Base-by-base conservation (phyloP, 257 asterid genomes). In the Primulina huaijiensis region DNA sequence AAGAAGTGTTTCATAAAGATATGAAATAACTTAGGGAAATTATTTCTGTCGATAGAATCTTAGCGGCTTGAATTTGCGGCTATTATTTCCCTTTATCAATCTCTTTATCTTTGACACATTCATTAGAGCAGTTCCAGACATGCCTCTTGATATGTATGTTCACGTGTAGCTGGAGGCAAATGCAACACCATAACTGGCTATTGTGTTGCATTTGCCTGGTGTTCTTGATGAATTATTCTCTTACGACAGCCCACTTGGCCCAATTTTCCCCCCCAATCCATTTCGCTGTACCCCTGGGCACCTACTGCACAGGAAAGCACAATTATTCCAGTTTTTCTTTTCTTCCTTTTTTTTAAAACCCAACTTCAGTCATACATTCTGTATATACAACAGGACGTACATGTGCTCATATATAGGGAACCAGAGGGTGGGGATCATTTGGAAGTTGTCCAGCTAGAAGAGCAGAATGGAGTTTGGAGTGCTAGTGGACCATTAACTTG, bases 151-250 rank as follows among this genome's bases (percentile, higher is more conserved):
- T n/a, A 20, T 72, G 50, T 10, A 58, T 62, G 30, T 72, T 46
- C 71, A 64, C 72, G 40, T 80, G 79, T 83, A 88, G 99, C 89
- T 73, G 82, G 60, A 57, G 90, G 85, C 76, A 79, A 71, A 66
- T 90, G 94, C 81, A 76, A 78, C 69, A 67, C 68, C 56, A 84
- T 89, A 66, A 89, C 95, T 27, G 86, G 97, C 77, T 79, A n/a
- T n/a, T n/a, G n/a, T n/a, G n/a, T n/a, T 93, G 87, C 99, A 93
- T 82, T 83, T 93, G 76, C 96, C 99, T 37, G 99, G 97, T 70
- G 88, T 93, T 74, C 80, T 93, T 64, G 99, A 93, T 60, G 97
- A 93, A 74, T 78, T 88, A 69, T 90, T 89, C 82, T 84, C 78
- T 55, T 93, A 93, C 46, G 64, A 65, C 80, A 97, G 99, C 67